These are phyloP conservation scores for Plasmodiophora brassicae DNA, from an alignment of 208 protist genomes.

Conservation along the genomic window DNA sequence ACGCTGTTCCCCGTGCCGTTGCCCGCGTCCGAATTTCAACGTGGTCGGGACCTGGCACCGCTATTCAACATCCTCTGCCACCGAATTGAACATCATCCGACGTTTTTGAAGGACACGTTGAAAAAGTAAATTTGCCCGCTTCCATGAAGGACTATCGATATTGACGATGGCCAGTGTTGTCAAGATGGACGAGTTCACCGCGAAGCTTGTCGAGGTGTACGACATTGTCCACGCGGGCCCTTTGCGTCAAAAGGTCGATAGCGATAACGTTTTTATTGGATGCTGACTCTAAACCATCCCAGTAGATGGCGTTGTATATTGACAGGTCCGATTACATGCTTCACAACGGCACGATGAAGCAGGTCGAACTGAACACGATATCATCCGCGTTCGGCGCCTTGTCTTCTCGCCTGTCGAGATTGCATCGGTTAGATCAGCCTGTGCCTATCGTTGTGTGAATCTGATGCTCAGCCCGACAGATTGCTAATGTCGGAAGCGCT, in stretches of 20 bases:
- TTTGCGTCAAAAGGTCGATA: background rate
- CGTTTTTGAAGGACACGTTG: background rate
- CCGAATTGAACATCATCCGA: constrained; percentile 5
- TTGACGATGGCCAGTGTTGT: background rate
- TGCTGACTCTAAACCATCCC: background rate
- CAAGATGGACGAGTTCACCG: background rate
- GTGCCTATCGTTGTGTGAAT: background rate
- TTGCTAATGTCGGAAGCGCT: background rate
- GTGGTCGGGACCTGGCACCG: background rate
- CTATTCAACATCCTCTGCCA: background rate
- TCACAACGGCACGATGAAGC: constrained; percentile 47
- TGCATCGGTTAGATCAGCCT: constrained; percentile 81
- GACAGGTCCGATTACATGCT: constrained; percentile 25
- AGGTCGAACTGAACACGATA: constrained; percentile 94
- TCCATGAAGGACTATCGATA: background rate
- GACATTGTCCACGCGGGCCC: background rate
- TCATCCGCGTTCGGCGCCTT: constrained; percentile 81
- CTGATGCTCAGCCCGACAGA: background rate
- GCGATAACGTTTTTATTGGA: background rate
- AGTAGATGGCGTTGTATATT: constrained; percentile 8
- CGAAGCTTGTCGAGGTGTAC: background rate
- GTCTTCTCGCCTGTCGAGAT: constrained; percentile 66
- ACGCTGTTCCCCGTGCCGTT: background rate
- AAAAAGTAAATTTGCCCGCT: background rate
- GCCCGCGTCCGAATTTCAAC: background rate